Conservation (phyloP, 306 rosid species). For the Abrus precatorius region DNA sequence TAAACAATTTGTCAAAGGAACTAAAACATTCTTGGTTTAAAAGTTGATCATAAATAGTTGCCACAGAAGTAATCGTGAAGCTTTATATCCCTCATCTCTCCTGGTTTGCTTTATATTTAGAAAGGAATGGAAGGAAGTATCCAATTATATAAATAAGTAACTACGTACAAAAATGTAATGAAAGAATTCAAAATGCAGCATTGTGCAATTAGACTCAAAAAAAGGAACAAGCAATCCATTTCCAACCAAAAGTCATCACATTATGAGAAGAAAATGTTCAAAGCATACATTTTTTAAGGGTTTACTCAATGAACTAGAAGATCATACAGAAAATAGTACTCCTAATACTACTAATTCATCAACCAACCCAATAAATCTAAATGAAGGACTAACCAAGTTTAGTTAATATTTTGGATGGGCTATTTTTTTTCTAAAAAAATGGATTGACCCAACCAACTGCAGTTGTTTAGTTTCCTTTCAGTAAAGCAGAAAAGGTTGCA, state of each 20-base stretch:
- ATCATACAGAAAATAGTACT: constrained; percentile 20
- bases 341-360: neutral
- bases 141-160: neutral
- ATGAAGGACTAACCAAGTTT: neutral
- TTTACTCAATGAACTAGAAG: constrained; percentile 1
- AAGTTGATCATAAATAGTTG: constrained; percentile 22
- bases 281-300: neutral
- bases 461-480: neutral
- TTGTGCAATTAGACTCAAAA: constrained; percentile 5
- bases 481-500: neutral
- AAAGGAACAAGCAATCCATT: neutral
- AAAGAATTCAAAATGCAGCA: constrained; percentile 11
- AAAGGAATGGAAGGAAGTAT: neutral
- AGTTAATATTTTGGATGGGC: neutral
- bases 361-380: neutral
- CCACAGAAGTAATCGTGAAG: constrained; percentile 1
- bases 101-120: neutral
- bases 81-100: neutral
- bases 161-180: neutral
- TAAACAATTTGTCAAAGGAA: neutral
- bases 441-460: constrained; percentile 24
- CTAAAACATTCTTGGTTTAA: neutral
- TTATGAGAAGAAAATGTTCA: neutral
- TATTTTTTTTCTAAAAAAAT: neutral
- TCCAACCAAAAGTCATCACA: constrained; percentile 28